A percentile compares a stretch with the other conserved stretches of the same genome.
Conservation (phyloP, 2,329 filamentous ascomycete genomes). For the Clarireedia paspali region DNA sequence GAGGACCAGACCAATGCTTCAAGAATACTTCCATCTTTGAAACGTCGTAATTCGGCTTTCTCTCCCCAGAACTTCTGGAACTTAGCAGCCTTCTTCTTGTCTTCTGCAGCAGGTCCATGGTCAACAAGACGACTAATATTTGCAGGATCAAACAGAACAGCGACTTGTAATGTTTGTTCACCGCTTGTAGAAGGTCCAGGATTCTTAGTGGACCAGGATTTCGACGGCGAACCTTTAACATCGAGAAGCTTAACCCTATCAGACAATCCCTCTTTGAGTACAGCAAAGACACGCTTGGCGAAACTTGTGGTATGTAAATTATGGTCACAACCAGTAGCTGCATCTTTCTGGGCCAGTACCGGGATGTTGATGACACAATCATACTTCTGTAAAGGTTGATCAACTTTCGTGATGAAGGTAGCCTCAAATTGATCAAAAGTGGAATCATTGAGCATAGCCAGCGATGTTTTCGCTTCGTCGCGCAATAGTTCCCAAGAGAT, state of each 20-base stretch:
- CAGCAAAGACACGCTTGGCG: conserved; percentile 51
- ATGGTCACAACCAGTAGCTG: conserved; percentile 21
- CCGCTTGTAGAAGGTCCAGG: conserved; percentile 27
- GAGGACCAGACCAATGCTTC: conserved; percentile 86
- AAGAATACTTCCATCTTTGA: conserved; percentile 89
- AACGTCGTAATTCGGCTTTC: conserved; percentile 84
- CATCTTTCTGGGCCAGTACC: conserved; percentile 1
- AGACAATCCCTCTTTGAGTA: conserved; percentile 63
- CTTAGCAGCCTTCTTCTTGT: conserved; percentile 70
- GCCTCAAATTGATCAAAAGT: conserved; percentile 74
- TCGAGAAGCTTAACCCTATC: conserved; percentile 66
- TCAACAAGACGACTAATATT: conserved; percentile 74
- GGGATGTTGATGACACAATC: conserved; percentile 38
- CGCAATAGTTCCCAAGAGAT: conserved; percentile 74
- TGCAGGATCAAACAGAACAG: conserved; percentile 63
- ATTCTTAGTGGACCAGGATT: conserved; percentile 41
- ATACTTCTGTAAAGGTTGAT: conserved; percentile 47
- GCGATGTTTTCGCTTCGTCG: conserved; percentile 65
- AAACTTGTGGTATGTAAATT: conserved; percentile 29
- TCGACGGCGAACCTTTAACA: conserved; percentile 37
- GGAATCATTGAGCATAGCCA: conserved; percentile 67
- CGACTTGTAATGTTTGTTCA: conserved; percentile 46
- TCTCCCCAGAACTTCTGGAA: conserved; percentile 95
- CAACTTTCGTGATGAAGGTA: conserved; percentile 65
- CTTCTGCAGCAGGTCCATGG: conserved; percentile 77